Conservation (phyloP, 2,329 filamentous ascomycete species). For the Pseudonectria buxi region DNA sequence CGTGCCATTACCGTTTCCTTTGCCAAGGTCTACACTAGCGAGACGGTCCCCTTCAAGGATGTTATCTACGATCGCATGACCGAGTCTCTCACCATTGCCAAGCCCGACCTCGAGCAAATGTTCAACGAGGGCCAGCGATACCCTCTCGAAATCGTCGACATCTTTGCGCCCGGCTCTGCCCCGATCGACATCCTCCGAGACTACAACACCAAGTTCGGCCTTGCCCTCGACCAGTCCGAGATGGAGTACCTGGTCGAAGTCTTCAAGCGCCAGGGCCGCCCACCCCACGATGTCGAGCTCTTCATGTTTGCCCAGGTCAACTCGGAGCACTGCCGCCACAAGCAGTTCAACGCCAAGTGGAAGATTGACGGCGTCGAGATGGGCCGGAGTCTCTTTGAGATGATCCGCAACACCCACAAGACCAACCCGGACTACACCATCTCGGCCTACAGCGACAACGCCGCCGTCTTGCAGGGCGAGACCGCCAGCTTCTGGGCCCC, state of each 20-base stretch:
- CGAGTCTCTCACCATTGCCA: constrained; percentile 62
- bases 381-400: constrained; percentile 77
- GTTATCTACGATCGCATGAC: constrained; percentile 92
- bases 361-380: constrained; percentile 82
- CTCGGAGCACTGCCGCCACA: constrained; percentile 81
- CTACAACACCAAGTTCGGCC: constrained; percentile 76
- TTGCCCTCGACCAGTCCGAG: constrained; percentile 81
- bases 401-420: constrained; percentile 95
- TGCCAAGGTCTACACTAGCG: constrained; percentile 37
- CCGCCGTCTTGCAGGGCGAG: constrained; percentile 62
- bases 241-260: constrained; percentile 86
- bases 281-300: constrained; percentile 83
- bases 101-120: constrained; percentile 67
- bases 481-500: constrained; percentile 66
- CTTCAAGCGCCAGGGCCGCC: constrained; percentile 39
- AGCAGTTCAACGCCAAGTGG: constrained; percentile 97
- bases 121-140: constrained; percentile 62
- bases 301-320: constrained; percentile 99
- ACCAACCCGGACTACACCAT: constrained; percentile 75
- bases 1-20: constrained; percentile 66
- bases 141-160: constrained; percentile 67
- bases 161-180: constrained; percentile 57
- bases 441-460: constrained; percentile 96
- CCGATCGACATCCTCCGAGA: constrained; percentile 68
- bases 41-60: constrained; percentile 57